Conservation (phyloP, 1,284 basidiomycete species). For the Xanthoconium separans region DNA sequence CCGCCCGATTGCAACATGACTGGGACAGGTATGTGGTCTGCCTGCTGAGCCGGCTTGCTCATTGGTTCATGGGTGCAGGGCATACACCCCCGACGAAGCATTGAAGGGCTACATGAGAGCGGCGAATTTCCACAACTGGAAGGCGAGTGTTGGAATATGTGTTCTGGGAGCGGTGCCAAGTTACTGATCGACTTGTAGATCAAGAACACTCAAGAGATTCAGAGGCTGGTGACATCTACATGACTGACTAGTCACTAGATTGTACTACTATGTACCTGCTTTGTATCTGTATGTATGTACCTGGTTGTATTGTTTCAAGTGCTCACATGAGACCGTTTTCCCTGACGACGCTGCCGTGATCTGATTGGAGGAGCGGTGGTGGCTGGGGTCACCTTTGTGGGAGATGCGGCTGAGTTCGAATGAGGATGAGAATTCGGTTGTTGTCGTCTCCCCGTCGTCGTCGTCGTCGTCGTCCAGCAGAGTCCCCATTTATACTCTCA, state of each 20-base stretch:
- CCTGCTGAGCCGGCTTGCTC: background rate
- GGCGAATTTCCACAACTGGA: conserved; percentile 58
- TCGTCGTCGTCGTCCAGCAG: background rate
- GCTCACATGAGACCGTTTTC: conserved; percentile 6
- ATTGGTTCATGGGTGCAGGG: conserved; percentile 30
- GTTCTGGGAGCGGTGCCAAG: no score
- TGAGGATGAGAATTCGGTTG: background rate
- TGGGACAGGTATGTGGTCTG: conserved; percentile 34
- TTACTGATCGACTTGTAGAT: conserved; percentile 3
- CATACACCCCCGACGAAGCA: conserved; percentile 53
- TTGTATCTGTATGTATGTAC: background rate
- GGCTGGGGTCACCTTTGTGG: conserved; percentile 12
- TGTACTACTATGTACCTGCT: background rate
- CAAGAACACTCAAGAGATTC: conserved; percentile 11
- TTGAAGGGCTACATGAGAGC: conserved; percentile 57
- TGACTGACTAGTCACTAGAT: background rate
- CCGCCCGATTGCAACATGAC: conserved; percentile 49
- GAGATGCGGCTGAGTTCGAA: conserved; percentile 28
- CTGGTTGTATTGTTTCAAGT: background rate
- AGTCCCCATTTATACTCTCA: conserved; percentile 5
- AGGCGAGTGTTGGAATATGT: conserved; percentile 33
- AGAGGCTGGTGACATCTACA: conserved; percentile 9
- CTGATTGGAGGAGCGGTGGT: conserved; percentile 4
- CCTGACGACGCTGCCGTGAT: background rate
- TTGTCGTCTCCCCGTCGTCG: conserved; percentile 11